Evolutionary conservation across 768 basidiomycete species (phyloP).

Genomic region (Suillus plorans): DNA sequence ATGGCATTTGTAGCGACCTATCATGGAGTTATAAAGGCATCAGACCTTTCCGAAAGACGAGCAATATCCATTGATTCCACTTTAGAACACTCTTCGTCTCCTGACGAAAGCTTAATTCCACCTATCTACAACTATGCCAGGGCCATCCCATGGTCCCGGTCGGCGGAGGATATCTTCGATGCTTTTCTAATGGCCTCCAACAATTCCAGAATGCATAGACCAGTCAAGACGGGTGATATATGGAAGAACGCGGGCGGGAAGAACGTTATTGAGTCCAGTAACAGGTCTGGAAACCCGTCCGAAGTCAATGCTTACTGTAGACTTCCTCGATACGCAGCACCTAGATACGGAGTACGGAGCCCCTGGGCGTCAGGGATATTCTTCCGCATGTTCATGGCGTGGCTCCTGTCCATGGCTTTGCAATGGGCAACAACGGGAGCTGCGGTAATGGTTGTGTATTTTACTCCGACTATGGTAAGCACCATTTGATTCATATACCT

Average conservation of each 20-base stretch:
- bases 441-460: conserved; percentile 22
- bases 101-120: conserved; percentile 23
- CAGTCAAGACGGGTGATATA: conserved; percentile 7
- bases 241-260: conserved; percentile 8
- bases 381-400: conserved; percentile 19
- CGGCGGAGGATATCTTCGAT: conserved; percentile 3
- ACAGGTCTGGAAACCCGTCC: conserved; percentile 9
- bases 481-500: neutral
- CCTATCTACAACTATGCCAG: conserved; percentile 28
- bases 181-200: conserved; percentile 7
- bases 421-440: conserved; percentile 28
- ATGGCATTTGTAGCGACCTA: conserved; percentile 22
- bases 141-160: conserved; percentile 19
- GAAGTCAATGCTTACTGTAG: conserved; percentile 18
- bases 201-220: conserved; percentile 9
- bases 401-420: conserved; percentile 18
- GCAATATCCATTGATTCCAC: conserved; percentile 1
- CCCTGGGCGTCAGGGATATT: conserved; percentile 20
- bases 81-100: conserved; percentile 10
- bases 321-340: conserved; percentile 1
- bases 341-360: neutral
- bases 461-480: conserved; percentile 24
- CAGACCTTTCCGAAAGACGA: neutral
- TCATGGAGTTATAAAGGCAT: conserved; percentile 7
- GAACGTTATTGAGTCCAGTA: conserved; percentile 4